phyloP scores from a whole-genome alignment of 2,329 filamentous ascomycete species.

The Xylariaceae sp. region DNA sequence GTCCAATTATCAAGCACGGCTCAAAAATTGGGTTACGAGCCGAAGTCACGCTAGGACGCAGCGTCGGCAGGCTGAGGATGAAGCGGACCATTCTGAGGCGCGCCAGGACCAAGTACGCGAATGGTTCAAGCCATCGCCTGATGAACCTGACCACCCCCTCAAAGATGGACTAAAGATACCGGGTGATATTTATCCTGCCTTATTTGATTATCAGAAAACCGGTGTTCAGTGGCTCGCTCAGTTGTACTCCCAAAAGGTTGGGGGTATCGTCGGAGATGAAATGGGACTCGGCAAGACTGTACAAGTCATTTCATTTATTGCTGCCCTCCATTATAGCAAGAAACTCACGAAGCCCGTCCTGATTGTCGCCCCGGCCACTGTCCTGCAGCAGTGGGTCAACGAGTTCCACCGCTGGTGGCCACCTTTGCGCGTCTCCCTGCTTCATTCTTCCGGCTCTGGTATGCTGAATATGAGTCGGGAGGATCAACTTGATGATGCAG shows the following conservation, averaged over 20 bases:
- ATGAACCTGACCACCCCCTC: conserved; percentile 67
- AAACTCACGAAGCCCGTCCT: conserved; percentile 80
- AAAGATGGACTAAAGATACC: conserved; percentile 74
- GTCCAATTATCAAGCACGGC: conserved; percentile 65
- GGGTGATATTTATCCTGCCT: conserved; percentile 83
- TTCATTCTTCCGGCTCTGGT: conserved; percentile 92
- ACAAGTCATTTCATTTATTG: conserved; percentile 69
- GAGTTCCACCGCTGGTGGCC: conserved; percentile 99
- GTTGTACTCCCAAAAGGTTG: conserved; percentile 80
- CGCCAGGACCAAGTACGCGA: conserved; percentile 45
- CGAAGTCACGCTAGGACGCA: conserved; percentile 52
- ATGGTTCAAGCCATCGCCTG: conserved; percentile 84
- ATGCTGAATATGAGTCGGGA: conserved; percentile 79
- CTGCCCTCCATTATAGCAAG: conserved; percentile 86
- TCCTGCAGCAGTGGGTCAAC: conserved; percentile 96
- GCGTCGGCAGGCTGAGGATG: conserved; percentile 32
- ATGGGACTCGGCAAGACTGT: conserved; percentile 98
- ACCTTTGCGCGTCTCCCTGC: conserved; percentile 88
- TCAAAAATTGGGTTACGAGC: conserved; percentile 67
- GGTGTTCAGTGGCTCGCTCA: conserved; percentile 96
- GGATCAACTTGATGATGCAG: conserved; percentile 48
- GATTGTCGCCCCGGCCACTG: conserved; percentile 87
- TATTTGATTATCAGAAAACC: conserved; percentile 97
- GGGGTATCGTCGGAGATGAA: conserved; percentile 93
- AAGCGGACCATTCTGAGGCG: conserved; percentile 36